phyloP scores from a whole-genome alignment of 2,329 filamentous ascomycete species.

The Bipolaris bicolor region DNA sequence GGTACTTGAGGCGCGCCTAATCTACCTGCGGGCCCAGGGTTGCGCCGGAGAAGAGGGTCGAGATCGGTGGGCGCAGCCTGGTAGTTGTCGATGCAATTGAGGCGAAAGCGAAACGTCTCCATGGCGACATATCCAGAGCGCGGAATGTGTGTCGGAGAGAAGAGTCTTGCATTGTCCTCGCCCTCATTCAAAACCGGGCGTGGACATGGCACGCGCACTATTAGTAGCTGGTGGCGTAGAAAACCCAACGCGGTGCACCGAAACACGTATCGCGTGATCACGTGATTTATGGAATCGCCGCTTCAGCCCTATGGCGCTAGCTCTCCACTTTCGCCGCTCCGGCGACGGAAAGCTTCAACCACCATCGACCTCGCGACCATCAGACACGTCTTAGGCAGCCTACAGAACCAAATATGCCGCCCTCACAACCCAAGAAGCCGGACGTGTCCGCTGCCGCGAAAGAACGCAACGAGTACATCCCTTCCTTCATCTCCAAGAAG shows the following conservation, averaged over 20 bases:
- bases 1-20: slow-evolving; percentile 76
- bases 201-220: slow-evolving; percentile 2
- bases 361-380: slow-evolving; percentile 5
- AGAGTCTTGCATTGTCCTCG: slow-evolving; percentile 22
- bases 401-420: slow-evolving; percentile 50
- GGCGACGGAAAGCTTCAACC: slow-evolving; percentile 16
- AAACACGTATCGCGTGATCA: slow-evolving; percentile 29
- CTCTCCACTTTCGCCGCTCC: slow-evolving; percentile 26
- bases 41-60: slow-evolving; percentile 77
- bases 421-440: slow-evolving; percentile 56
- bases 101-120: slow-evolving; percentile 84
- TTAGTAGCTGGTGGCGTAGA: not conserved
- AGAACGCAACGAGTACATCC: slow-evolving; percentile 97
- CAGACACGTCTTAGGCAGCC: slow-evolving; percentile 2
- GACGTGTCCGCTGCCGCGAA: slow-evolving; percentile 67
- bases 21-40: slow-evolving; percentile 61
- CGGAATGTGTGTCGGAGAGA: not conserved
- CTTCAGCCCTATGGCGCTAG: slow-evolving; percentile 42
- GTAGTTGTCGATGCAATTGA: slow-evolving; percentile 97
- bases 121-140: slow-evolving; percentile 48
- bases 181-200: slow-evolving; percentile 8
- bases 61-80: slow-evolving; percentile 78
- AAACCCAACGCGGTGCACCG: slow-evolving; percentile 15
- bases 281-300: slow-evolving; percentile 24
- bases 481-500: slow-evolving; percentile 95